phyloP scores from a whole-genome alignment of 805 yeast species.

The Lipomyces yamadae region DNA sequence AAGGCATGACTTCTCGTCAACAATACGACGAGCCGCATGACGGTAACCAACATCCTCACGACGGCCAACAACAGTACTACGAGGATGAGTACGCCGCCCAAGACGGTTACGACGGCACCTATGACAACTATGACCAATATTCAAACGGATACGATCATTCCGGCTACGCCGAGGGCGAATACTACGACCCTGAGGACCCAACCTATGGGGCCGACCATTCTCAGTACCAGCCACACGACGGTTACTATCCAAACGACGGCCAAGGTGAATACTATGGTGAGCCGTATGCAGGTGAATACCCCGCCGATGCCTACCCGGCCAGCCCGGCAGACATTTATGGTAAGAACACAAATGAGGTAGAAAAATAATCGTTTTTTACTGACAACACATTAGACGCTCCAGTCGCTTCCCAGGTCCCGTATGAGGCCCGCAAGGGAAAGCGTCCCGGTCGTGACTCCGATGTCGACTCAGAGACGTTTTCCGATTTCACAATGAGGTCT shows the following conservation, averaged over 20 bases:
- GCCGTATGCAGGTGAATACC: slow-evolving; percentile 40
- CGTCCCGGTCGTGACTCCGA: slow-evolving; percentile 42
- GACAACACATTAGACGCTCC: slow-evolving; percentile 40
- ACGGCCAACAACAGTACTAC: slow-evolving; percentile 42
- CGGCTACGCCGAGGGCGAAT: slow-evolving; percentile 47
- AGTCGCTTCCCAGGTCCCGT: slow-evolving; percentile 43
- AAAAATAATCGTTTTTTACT: slow-evolving; percentile 2
- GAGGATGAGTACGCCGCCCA: slow-evolving; percentile 36
- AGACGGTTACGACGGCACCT: slow-evolving; percentile 22
- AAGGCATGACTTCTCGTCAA: slow-evolving; percentile 16
- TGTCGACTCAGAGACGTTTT: slow-evolving; percentile 49
- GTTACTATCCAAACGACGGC: slow-evolving; percentile 35
- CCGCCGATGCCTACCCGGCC: slow-evolving; percentile 51
- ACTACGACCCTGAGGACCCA: slow-evolving; percentile 44
- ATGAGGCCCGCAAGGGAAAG: slow-evolving; percentile 35
- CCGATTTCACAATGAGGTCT: slow-evolving; percentile 52
- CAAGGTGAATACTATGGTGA: slow-evolving; percentile 40
- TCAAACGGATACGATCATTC: slow-evolving; percentile 48
- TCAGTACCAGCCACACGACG: slow-evolving; percentile 35
- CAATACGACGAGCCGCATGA: slow-evolving; percentile 39
- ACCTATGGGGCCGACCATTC: slow-evolving; percentile 19
- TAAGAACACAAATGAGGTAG: background rate
- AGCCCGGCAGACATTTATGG: slow-evolving; percentile 53
- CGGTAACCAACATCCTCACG: slow-evolving; percentile 39
- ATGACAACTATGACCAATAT: slow-evolving; percentile 51